Percentiles rank a stretch among this genome's conserved stretches.
These are phyloP conservation scores for Pilasporangium apinafurcum DNA, from an alignment of 352 stramenopile genomes.

Conservation along the genomic window DNA sequence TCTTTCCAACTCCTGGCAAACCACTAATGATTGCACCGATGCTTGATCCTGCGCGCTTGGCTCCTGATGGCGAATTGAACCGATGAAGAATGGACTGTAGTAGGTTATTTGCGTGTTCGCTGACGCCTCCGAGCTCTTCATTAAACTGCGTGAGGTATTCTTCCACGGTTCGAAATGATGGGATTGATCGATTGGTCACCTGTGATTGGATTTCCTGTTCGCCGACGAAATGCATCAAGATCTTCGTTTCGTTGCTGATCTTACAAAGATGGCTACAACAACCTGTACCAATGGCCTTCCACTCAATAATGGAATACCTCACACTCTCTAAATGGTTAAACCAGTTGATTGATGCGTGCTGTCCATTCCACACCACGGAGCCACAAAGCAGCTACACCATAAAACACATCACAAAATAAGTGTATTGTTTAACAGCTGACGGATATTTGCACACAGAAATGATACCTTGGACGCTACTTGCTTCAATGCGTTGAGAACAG, in stretches of 20 bases:
- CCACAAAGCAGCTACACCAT: conserved; percentile 24
- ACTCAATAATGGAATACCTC: conserved; percentile 20
- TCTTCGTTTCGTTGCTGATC: conserved; percentile 11
- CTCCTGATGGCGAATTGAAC: conserved; percentile 2
- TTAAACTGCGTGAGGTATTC: conserved; percentile 23
- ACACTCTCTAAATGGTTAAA: conserved; percentile 31
- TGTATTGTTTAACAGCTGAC: background rate
- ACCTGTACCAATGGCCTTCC: conserved; percentile 14
- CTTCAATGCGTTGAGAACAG: conserved; percentile 30
- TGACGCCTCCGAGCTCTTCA: conserved; percentile 28
- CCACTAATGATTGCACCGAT: conserved; percentile 65
- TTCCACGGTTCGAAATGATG: conserved; percentile 17
- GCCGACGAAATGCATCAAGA: conserved; percentile 27
- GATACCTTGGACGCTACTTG: conserved; percentile 15
- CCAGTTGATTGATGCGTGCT: conserved; percentile 28
- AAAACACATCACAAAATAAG: background rate
- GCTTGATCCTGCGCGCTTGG: conserved; percentile 10
- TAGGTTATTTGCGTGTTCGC: conserved; percentile 23
- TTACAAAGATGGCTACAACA: conserved; percentile 27
- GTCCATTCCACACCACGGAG: conserved; percentile 30
- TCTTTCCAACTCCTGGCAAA: conserved; percentile 72
- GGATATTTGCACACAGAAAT: background rate
- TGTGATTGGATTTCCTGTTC: too few species aligned
- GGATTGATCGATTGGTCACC: too few species aligned
- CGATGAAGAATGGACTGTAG: conserved; percentile 31